Percentiles rank a stretch among this genome's conserved stretches.
Conservation (phyloP, 352 stramenopile species). For the Globisporangium acanthophoron region DNA sequence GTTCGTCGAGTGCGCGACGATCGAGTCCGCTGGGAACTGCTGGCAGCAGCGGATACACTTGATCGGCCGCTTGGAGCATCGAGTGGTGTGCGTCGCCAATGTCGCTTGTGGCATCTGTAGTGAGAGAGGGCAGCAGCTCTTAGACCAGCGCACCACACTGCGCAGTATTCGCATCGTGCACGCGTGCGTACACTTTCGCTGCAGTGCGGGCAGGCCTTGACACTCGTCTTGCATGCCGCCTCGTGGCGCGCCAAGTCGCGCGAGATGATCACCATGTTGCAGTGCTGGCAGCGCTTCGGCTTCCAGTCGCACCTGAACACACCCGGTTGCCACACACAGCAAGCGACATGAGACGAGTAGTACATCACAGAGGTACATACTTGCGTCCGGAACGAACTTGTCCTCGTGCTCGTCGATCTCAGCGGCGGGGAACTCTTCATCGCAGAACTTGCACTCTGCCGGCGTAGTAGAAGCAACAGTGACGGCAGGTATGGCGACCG, state of each 20-base stretch:
- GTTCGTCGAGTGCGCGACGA: constrained; percentile 63
- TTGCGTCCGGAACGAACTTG: constrained; percentile 21
- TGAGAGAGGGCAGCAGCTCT: neutral
- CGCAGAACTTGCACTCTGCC: constrained; percentile 74
- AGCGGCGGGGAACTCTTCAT: constrained; percentile 48
- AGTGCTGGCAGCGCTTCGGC: constrained; percentile 70
- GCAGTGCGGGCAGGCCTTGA: constrained; percentile 63
- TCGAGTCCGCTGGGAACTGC: constrained; percentile 64
- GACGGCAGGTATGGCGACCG: neutral
- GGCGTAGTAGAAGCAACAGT: neutral
- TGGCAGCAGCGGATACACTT: constrained; percentile 82
- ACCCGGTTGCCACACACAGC: neutral
- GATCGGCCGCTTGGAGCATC: constrained; percentile 70
- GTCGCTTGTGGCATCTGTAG: constrained; percentile 48
- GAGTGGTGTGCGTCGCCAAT: constrained; percentile 38
- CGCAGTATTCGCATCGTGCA: neutral
- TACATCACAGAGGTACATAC: neutral
- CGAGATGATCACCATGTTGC: constrained; percentile 80
- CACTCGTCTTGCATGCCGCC: constrained; percentile 55
- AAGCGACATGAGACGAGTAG: neutral
- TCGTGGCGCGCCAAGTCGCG: constrained; percentile 60
- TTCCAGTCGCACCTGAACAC: constrained; percentile 64
- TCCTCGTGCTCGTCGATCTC: constrained; percentile 64
- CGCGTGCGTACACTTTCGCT: constrained; percentile 38
- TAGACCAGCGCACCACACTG: neutral